Conservation (phyloP, 176 grass and related monocot species). For the Coix lacrymajobi region DNA sequence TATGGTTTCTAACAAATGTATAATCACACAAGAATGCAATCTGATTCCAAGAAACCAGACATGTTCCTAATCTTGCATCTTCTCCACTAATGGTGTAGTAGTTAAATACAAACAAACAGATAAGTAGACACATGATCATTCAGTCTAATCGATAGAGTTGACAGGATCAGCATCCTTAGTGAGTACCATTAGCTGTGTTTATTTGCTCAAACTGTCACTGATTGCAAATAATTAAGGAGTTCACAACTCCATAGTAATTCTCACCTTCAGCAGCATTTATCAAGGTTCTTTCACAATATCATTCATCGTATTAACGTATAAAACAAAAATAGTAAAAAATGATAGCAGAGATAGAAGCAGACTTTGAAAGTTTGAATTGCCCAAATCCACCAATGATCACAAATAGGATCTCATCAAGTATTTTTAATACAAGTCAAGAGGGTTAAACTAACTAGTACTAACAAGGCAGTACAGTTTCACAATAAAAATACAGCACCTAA, state of each 20-base stretch:
- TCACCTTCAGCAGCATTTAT: background rate
- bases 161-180: too few species aligned
- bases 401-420: background rate
- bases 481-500: background rate
- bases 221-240: background rate
- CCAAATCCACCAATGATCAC: background rate
- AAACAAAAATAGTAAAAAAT: background rate
- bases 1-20: too few species aligned
- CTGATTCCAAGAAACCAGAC: too few species aligned
- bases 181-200: background rate
- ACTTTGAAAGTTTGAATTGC: background rate
- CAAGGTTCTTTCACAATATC: background rate
- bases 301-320: too few species aligned
- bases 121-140: too few species aligned
- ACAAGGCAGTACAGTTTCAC: too few species aligned
- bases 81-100: too few species aligned
- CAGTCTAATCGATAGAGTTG: too few species aligned
- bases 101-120: too few species aligned
- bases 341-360: background rate
- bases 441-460: background rate
- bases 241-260: background rate
- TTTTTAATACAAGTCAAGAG: background rate
- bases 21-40: too few species aligned
- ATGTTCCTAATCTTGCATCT: too few species aligned
- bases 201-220: background rate